Conservation (phyloP, 2,329 filamentous ascomycete species). For the Didymella pomorum region DNA sequence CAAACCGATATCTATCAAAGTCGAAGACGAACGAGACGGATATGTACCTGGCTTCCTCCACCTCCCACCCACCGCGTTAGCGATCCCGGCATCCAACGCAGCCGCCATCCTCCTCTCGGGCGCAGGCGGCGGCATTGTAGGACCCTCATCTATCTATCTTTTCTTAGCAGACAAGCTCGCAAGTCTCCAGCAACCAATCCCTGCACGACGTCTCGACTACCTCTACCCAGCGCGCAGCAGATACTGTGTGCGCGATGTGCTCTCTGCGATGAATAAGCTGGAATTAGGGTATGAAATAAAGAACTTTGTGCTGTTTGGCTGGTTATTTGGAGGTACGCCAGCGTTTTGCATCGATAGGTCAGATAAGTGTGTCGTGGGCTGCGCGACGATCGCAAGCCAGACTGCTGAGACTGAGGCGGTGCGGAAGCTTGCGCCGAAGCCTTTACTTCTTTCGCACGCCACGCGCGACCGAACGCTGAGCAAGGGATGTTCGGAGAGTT, state of each 20-base stretch:
- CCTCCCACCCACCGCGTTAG: slow-evolving; percentile 17
- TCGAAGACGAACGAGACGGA: slow-evolving; percentile 25
- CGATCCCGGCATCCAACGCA: slow-evolving; percentile 42
- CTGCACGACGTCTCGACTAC: slow-evolving; percentile 54
- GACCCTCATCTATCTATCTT: slow-evolving; percentile 53
- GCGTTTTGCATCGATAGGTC: background rate
- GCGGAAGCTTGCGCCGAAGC: background rate
- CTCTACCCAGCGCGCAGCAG: slow-evolving; percentile 47
- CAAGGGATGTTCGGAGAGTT: slow-evolving; percentile 44
- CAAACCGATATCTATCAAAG: slow-evolving; percentile 24
- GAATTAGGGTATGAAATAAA: background rate
- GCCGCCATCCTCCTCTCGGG: slow-evolving; percentile 53
- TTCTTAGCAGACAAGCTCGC: slow-evolving; percentile 54
- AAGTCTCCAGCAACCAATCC: slow-evolving; percentile 48
- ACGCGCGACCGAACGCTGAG: slow-evolving; percentile 50
- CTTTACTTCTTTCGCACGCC: slow-evolving; percentile 40
- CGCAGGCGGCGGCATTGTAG: slow-evolving; percentile 51
- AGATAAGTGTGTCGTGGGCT: background rate
- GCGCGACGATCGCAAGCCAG: slow-evolving; percentile 4
- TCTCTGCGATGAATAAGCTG: slow-evolving; percentile 48
- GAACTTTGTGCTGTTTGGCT: background rate
- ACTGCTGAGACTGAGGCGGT: background rate
- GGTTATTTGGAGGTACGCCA: background rate
- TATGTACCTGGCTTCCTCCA: slow-evolving; percentile 29
- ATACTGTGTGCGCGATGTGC: slow-evolving; percentile 50